Percentiles rank a stretch among this genome's conserved stretches.
Evolutionary conservation across 1,284 basidiomycete genomes (phyloP).

Genomic region (Ceratobasidium sp.): DNA sequence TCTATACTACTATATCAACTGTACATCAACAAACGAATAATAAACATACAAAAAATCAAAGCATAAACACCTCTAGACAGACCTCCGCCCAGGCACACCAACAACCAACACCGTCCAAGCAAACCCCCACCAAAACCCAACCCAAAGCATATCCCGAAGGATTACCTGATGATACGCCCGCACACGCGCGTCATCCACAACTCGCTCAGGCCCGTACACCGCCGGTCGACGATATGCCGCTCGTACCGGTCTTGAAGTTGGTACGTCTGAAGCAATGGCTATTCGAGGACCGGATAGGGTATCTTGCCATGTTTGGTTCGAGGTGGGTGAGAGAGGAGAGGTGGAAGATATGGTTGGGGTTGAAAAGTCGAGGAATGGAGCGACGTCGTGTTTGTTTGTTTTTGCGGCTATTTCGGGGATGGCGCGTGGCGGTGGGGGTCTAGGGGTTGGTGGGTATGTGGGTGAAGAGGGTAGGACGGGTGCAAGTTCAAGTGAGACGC

Average conservation of each 20-base stretch:
- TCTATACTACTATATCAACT: neutral
- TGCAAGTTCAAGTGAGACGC: constrained; percentile 36
- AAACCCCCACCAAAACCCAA: constrained; percentile 52
- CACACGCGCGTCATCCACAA: constrained; percentile 60
- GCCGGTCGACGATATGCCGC: constrained; percentile 54
- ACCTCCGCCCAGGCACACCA: constrained; percentile 23
- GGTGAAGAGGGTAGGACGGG: neutral
- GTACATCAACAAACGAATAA: neutral
- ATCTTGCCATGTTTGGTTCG: neutral
- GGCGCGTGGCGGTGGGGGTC: neutral
- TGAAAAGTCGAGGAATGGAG: constrained; percentile 12
- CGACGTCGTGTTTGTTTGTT: constrained; percentile 21
- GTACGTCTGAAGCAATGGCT: constrained; percentile 1
- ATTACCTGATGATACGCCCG: constrained; percentile 57
- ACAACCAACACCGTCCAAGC: constrained; percentile 52
- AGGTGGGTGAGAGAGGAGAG: constrained; percentile 9
- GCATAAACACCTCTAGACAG: neutral
- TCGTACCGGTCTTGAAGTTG: constrained; percentile 4
- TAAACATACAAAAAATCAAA: constrained; percentile 8
- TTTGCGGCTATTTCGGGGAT: constrained; percentile 28
- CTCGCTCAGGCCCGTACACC: constrained; percentile 60
- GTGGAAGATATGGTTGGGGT: neutral
- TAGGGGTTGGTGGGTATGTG: neutral
- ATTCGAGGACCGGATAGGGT: constrained; percentile 15
- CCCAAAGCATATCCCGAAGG: constrained; percentile 55